phyloP scores from a whole-genome alignment of 331 rosid species.

The Telfairia occidentalis region DNA sequence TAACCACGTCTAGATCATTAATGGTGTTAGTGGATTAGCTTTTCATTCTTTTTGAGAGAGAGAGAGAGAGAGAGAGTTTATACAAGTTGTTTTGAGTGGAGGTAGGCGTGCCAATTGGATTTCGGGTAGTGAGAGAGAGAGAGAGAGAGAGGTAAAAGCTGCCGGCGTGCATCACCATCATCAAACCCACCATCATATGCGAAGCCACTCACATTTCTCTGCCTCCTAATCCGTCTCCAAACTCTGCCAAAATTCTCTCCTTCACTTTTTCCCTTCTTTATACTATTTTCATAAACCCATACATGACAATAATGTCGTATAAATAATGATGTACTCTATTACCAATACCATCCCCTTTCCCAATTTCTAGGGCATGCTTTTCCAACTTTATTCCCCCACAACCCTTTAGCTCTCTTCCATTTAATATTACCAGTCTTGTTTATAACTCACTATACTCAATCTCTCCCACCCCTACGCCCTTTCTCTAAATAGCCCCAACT shows the following conservation, averaged over 20 bases:
- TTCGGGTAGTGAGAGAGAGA: constrained; percentile 21
- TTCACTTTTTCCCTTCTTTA: constrained; percentile 29
- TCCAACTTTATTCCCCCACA: neutral
- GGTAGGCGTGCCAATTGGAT: constrained; percentile 87
- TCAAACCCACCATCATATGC: constrained; percentile 53
- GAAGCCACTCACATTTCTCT: constrained; percentile 35
- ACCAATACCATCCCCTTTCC: neutral
- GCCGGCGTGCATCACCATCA: constrained; percentile 82
- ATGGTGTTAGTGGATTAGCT: constrained; percentile 42
- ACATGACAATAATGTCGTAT: neutral
- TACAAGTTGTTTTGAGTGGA: constrained; percentile 43
- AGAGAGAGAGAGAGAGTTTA: constrained; percentile 19
- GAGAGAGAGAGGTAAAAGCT: constrained; percentile 42
- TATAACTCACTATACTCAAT: neutral
- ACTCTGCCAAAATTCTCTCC: constrained; percentile 51
- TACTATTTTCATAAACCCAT: constrained; percentile 21
- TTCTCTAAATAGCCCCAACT: neutral
- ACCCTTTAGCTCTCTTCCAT: neutral
- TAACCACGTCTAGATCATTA: constrained; percentile 37
- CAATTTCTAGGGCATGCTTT: neutral
- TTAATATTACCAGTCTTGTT: neutral
- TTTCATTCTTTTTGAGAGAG: constrained; percentile 15
- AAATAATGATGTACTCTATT: neutral
- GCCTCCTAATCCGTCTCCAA: constrained; percentile 67
- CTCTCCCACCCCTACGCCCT: neutral